Evolutionary conservation across 1,284 basidiomycete species (phyloP).

Genomic region (Pseudozyma hubeiensis): DNA sequence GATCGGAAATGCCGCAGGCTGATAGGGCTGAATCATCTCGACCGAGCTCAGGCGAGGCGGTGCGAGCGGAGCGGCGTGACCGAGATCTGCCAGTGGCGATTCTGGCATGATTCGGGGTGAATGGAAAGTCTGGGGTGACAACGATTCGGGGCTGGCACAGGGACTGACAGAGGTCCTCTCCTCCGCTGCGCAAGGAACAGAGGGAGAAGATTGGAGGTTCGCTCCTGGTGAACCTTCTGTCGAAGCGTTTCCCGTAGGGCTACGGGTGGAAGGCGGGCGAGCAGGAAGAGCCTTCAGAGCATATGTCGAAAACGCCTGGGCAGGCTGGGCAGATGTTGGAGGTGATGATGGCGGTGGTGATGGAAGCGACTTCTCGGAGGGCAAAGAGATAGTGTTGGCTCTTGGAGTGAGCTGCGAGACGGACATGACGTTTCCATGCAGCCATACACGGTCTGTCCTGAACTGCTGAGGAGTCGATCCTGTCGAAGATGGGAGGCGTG

Average conservation of each 20-base stretch:
- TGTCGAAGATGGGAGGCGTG: background rate
- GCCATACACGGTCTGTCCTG: no score
- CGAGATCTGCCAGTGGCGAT: slow-evolving; percentile 9
- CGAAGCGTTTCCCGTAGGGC: slow-evolving; percentile 16
- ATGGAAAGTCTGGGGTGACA: slow-evolving; percentile 24
- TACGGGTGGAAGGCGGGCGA: slow-evolving; percentile 17
- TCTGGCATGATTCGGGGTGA: slow-evolving; percentile 25
- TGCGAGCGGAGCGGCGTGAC: slow-evolving; percentile 1
- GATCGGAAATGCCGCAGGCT: slow-evolving; percentile 15
- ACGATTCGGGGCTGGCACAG: slow-evolving; percentile 6
- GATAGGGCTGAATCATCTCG: slow-evolving; percentile 9
- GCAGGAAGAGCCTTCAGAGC: slow-evolving; percentile 32
- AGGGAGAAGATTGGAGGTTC: background rate
- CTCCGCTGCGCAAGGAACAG: slow-evolving; percentile 3
- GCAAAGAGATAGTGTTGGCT: slow-evolving; percentile 22
- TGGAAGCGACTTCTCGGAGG: slow-evolving; percentile 34
- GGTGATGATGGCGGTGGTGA: slow-evolving; percentile 16
- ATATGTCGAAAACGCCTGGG: slow-evolving; percentile 7
- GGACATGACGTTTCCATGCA: slow-evolving; percentile 23
- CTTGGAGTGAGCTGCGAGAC: slow-evolving; percentile 39
- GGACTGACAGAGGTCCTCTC: background rate
- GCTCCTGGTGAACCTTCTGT: background rate
- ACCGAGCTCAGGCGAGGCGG: slow-evolving; percentile 19
- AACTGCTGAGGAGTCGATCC: background rate
- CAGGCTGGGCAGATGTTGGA: background rate